Base-by-base conservation (phyloP, 2,329 filamentous ascomycete species). In the Colletotrichum sp. region DNA sequence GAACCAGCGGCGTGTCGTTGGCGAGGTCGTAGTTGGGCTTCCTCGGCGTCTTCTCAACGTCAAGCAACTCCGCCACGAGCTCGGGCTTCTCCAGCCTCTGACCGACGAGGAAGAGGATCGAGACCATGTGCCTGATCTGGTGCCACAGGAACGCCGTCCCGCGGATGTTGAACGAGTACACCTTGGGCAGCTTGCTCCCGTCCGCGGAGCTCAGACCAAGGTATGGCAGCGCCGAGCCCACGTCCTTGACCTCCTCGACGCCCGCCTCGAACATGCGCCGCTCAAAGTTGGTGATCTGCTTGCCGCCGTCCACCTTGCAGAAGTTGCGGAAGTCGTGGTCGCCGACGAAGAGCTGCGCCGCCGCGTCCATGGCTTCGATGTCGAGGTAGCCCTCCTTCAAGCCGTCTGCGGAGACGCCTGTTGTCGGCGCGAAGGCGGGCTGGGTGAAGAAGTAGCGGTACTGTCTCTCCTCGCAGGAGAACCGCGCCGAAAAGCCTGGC, bases 401-500 rank as follows among this genome's bases (percentile, higher is more conserved):
- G 43, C 38, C 73, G 48, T 43, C 18, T 9, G 63, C 30, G 7
- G 90, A 90, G 48, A 89, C 76, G 24, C 88, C 81, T 2, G 88
- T 86, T 1, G 93, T 92, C 0, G 95, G 95, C 4, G 92, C 87
- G 81, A 95, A 98, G 2, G 94, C 95, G 0, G 97, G 97, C 82
- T 98, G 95, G 0, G 97, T 98, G 87, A 99, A 99, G 88, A 98
- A 98, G 85, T 99, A 99, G 73, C 95, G 93, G 86, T 99, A 99
- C 78, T 94, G 93, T 36, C 97, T 91, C 85, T 98, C 96, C 76
- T 94, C 92, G 85, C 97, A 99, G 69, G 94, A 96, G 89, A 98
- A 98, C 55, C 97, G 93, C 6, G 97, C 97, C 38, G 95, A 96
- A 84, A 99, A 99, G 76, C 91, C 91, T 10, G 90, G 85, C 0